Base-by-base conservation (phyloP, 768 basidiomycete genomes). In the Mycena indigotica region DNA sequence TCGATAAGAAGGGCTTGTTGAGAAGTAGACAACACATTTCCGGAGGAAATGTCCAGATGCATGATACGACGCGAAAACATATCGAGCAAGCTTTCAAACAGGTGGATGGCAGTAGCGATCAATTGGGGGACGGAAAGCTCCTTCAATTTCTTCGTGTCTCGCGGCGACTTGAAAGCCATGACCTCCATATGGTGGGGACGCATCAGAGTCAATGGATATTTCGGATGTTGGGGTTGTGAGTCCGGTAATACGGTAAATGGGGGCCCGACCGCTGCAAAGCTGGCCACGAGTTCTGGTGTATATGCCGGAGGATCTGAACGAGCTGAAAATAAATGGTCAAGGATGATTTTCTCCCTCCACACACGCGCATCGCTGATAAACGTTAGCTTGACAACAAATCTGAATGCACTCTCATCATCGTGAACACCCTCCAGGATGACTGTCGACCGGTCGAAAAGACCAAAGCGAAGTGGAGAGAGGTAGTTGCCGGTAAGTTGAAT, bases 401-500 rank as follows among this genome's bases (percentile, higher is more conserved):
- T 24, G 26, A 50, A 19, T 51, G 16, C 41, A 40, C 51, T 45
- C 13, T n/a, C 26, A 54, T 52, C 49, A 28, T 59, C 32, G 25
- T 53, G 21, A 24, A 58, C 45, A 32, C 57, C 57, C 53, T 54
- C 52, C 39, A 57, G 56, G 23, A 57, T 51, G 41, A 57, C 41
- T 25, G 58, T 60, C 28, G 54, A 48, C 8, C 58, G 58, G 28
- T 48, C 16, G 50, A 60, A 60, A 38, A 54, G 58, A 16, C 53
- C 39, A 28, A 32, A 60, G 32, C 54, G 40, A 25, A 55, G 53
- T 17, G 19, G 54, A 40, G 58, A 55, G 26, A 60, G 50, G 54
- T 28, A 32, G 30, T 55, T 45, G 23, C 53, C 53, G 25, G 13
- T 60, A 8, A 60, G 58, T 28, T 40, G 53, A 28, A 54, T 39